phyloP scores from a whole-genome alignment of 2,329 filamentous ascomycete genomes.

The Xylaria polymorpha region DNA sequence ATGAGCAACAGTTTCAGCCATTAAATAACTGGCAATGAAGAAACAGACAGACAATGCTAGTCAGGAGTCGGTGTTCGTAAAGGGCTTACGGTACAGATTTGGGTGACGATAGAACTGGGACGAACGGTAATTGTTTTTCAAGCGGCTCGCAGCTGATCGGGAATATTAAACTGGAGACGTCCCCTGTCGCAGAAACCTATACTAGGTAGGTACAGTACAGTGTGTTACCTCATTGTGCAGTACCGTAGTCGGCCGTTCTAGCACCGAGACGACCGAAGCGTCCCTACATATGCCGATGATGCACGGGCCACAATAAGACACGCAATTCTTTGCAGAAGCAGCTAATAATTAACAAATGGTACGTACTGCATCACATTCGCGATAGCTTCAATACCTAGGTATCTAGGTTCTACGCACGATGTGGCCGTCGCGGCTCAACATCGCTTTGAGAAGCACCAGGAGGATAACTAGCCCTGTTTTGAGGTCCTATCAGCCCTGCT shows the following conservation, averaged over 20 bases:
- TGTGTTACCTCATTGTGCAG: conserved; percentile 36
- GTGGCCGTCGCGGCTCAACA: conserved; percentile 47
- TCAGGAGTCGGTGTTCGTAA: conserved; percentile 14
- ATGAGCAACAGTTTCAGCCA: conserved; percentile 37
- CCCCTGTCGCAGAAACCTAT: neutral
- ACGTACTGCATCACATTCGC: neutral
- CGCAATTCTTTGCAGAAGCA: conserved; percentile 7
- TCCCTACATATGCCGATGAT: neutral
- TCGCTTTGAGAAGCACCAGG: conserved; percentile 38
- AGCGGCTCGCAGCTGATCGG: conserved; percentile 38
- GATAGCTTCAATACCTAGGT: conserved; percentile 7
- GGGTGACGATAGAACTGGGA: conserved; percentile 1
- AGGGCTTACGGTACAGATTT: conserved; percentile 16
- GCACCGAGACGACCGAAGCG: conserved; percentile 15
- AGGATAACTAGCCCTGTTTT: conserved; percentile 30
- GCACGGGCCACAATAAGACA: conserved; percentile 14
- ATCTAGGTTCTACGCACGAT: conserved; percentile 37
- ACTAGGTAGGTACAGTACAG: no score
- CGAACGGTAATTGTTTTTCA: conserved; percentile 44
- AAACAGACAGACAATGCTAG: conserved; percentile 13
- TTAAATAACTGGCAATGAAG: conserved; percentile 38
- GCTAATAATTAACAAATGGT: neutral
- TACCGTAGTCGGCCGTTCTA: conserved; percentile 19
- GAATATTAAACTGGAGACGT: conserved; percentile 33
- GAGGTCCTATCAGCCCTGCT: conserved; percentile 30